Evolutionary conservation across 2,329 filamentous ascomycete species (phyloP).

Genomic region (Alternaria incomplexa): DNA sequence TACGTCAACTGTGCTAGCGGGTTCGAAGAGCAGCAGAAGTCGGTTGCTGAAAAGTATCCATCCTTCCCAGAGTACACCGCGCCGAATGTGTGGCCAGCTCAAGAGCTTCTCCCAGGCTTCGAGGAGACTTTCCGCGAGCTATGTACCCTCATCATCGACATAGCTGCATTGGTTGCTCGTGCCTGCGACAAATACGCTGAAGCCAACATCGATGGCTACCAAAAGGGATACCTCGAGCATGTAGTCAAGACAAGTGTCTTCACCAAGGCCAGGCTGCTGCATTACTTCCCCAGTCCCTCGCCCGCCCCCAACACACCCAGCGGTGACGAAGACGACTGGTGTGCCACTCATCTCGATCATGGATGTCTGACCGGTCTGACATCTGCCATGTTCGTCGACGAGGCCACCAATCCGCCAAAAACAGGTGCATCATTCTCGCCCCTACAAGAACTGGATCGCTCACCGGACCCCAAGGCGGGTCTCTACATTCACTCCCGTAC

Average conservation of each 20-base stretch:
- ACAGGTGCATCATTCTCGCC: conserved; percentile 49
- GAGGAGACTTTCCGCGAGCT: conserved; percentile 73
- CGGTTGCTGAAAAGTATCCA: conserved; percentile 57
- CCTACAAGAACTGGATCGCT: conserved; percentile 73
- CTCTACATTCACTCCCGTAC: conserved; percentile 92
- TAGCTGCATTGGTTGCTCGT: conserved; percentile 84
- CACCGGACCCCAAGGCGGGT: conserved; percentile 83
- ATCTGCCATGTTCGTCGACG: conserved; percentile 94
- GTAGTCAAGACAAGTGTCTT: conserved; percentile 85
- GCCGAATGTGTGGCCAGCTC: conserved; percentile 85
- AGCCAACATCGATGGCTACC: conserved; percentile 78
- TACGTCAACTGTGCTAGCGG: conserved; percentile 75
- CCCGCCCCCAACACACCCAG: conserved; percentile 19
- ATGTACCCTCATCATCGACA: conserved; percentile 86
- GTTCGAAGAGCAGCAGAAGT: conserved; percentile 68
- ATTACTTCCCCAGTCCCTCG: conserved; percentile 76
- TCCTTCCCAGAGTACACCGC: conserved; percentile 88
- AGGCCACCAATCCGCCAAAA: conserved; percentile 56
- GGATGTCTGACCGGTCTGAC: conserved; percentile 94
- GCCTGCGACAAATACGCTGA: conserved; percentile 87
- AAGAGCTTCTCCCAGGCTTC: conserved; percentile 75
- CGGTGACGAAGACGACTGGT: conserved; percentile 86
- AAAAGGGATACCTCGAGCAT: conserved; percentile 78
- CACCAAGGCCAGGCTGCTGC: conserved; percentile 88
- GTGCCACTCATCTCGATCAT: conserved; percentile 87